Base-by-base conservation (phyloP, 805 yeast species). In the Ogataea methylovora region DNA sequence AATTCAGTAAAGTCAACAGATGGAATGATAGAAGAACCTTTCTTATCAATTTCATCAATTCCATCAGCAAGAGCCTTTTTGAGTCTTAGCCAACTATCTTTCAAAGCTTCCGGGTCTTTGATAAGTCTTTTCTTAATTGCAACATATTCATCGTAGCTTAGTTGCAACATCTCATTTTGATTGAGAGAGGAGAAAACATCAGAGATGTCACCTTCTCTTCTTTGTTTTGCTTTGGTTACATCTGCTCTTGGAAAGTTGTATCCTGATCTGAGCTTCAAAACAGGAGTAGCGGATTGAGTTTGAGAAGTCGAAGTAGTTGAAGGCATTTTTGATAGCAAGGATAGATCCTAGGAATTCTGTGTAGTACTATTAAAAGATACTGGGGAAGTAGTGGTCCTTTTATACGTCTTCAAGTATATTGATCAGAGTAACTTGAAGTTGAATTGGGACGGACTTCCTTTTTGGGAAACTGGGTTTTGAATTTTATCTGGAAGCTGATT, bases 1-100 rank as follows among this genome's bases (percentile, higher is more conserved):
- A 27, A 33, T 22, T 41, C 51, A 46, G 16, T 41, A 37, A 27
- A 53, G 28, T 22, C 33, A 34, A 16, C 51, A 50, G 38, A 50
- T 36, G 33, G 45, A 34, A 11, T 30, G n/a, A 24, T 24, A 18
- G 20, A 14, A 4, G 50, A 29, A 3, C 60, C 60, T 15, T 36
- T 32, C 20, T 35, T 33, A 2, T 43, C 35, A 18, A 54, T 52
- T n/a, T 38, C 19, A 29, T 47, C 49, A 11, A 40, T 35, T 20
- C 48, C 57, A 8, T 27, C 30, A 10, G 26, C 26, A 5, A 58
- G 33, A 1, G 44, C 53, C 14, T 29, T 33, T 22, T 49, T 44
- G 14, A 57, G 34, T 30, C 60, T 43, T 20, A 48, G 35, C 60
- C 61, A 57, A 19, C 50, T 43, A 4, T 30, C 47, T 12, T 46